Evolutionary conservation across 108 stramenopile genomes (phyloP), one percentile per base, ranked within the genome.

Genomic region (Epithemia pelagica): DNA sequence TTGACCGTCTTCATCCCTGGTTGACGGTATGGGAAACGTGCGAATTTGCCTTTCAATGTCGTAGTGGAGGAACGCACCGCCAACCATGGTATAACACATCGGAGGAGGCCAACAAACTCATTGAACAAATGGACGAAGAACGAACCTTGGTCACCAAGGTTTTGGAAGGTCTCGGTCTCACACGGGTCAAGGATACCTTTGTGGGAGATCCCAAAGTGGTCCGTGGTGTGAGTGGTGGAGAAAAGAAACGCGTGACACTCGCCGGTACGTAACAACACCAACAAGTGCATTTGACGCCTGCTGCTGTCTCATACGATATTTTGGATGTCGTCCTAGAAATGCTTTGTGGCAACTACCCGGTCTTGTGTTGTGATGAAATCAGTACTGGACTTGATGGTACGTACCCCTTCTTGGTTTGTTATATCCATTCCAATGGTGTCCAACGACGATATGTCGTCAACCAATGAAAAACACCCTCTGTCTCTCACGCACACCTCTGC

Each of bases 231-330:
- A 76, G 73, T 32, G 95, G 96, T 5, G 96, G 96, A 7, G 83
- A 96, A 69, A 88, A 82, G 74, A 85, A 89, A 56, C 88, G 96
- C 25, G 90, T 93, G 26, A 94, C 94, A 24, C 78, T 91, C 2
- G 88, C 77, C 7, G 96, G n/a, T n/a, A n/a, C n/a, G n/a, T n/a
- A n/a, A n/a, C n/a, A n/a, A n/a, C n/a, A 96, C 64, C 91, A 91
- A 86, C 67, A 80, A 30, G 73, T 78, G 28, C 63, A 61, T n/a
- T 54, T 55, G 0, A 52, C 56, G 37, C 72, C 68, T 22, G 67
- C 82, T 28, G 51, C 73, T 22, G 76, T 86, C 32, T 52, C 70
- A 51, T 91, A 94, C 68, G 81, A 83, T 61, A 86, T 92, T 27
- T n/a, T n/a, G n/a, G n/a, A n/a, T n/a, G n/a, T n/a, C n/a, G n/a